A percentile compares a stretch with the other conserved stretches of the same genome.
Evolutionary conservation across 2,329 filamentous ascomycete species (phyloP).

Genomic region (Coniella vitis): DNA sequence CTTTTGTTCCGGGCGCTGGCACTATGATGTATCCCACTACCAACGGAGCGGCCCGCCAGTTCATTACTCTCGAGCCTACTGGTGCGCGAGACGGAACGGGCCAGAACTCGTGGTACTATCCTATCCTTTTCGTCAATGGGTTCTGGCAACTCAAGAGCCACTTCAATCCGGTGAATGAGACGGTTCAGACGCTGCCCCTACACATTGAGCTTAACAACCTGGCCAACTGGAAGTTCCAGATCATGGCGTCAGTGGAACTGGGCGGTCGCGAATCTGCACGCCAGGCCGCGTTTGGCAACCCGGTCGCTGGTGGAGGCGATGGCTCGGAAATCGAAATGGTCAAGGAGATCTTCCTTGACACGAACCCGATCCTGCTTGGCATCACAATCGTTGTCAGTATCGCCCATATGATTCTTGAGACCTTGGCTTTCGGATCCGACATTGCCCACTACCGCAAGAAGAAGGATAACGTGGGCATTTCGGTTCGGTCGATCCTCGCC

Average conservation of each 20-base stretch:
- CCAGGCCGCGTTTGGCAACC: slow-evolving; percentile 67
- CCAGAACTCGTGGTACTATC: slow-evolving; percentile 88
- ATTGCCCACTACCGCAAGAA: slow-evolving; percentile 98
- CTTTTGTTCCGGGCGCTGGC: slow-evolving; percentile 76
- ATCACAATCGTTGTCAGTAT: slow-evolving; percentile 81
- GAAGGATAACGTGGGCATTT: slow-evolving; percentile 97
- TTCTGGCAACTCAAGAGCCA: slow-evolving; percentile 94
- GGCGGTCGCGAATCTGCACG: slow-evolving; percentile 77
- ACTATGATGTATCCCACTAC: slow-evolving; percentile 59
- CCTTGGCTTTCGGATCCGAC: slow-evolving; percentile 93
- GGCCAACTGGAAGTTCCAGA: slow-evolving; percentile 81
- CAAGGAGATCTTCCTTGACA: slow-evolving; percentile 91
- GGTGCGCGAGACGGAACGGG: slow-evolving; percentile 78
- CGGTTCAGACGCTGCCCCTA: slow-evolving; percentile 73
- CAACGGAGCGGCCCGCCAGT: slow-evolving; percentile 69
- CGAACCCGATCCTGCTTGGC: slow-evolving; percentile 82
- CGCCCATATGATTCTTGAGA: slow-evolving; percentile 91
- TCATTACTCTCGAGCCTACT: slow-evolving; percentile 70
- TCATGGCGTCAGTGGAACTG: slow-evolving; percentile 78
- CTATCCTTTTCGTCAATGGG: slow-evolving; percentile 85
- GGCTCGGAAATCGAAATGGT: slow-evolving; percentile 94
- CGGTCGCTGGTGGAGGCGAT: slow-evolving; percentile 72
- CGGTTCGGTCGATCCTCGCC: slow-evolving; percentile 88
- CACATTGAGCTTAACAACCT: slow-evolving; percentile 80
- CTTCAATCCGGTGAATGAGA: slow-evolving; percentile 88